Evolutionary conservation across 1,139 yeast species (phyloP), one percentile per base, ranked within the genome.

Genomic region (Pichia sp.): DNA sequence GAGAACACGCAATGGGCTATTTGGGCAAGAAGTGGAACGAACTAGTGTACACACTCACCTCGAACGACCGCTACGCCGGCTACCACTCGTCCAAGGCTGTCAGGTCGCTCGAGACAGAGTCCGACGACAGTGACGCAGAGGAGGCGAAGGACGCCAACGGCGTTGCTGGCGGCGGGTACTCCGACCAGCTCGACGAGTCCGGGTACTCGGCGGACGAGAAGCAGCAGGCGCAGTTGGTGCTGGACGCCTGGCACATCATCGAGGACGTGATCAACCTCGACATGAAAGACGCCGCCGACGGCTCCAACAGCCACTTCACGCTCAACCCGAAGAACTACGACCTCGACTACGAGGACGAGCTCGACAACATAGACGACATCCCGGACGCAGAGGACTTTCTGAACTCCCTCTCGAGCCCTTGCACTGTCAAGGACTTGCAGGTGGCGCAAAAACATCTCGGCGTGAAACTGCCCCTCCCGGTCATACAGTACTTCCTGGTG

Each of bases 41-140:
- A 68, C 74, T 84, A 64, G 69, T 84, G n/a, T 85, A 85, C 67
- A 79, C 86, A 17, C 70, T 84, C 56, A 80, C 83, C 52, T 83
- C 90, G 6, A 79, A 76, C 56, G 90, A 85, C 64, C 82, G 85
- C 64, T 85, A 85, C 65, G 84, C 90, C 0, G 90, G 84, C 60
- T 85, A 75, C 64, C 80, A 81, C 61, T 75, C 85, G 43, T 75
- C 76, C 3, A 55, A 55, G 29, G 52, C 51, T 6, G 50, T 55
- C 12, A 57, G 53, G 31, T 55, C 59, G 2, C 38, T 57, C 20
- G 27, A 46, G 17, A 27, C 44, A 10, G 27, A 42, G 16, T 29
- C 46, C 17, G 40, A 53, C 34, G 45, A 31, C 33, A 31, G 16
- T 36, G 36, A 36, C 29, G 30, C n/a, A 20, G 24, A 48, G 27